Evolutionary conservation across 176 grass and related monocot genomes (phyloP).

Genomic region (Coix lacrymajobi): DNA sequence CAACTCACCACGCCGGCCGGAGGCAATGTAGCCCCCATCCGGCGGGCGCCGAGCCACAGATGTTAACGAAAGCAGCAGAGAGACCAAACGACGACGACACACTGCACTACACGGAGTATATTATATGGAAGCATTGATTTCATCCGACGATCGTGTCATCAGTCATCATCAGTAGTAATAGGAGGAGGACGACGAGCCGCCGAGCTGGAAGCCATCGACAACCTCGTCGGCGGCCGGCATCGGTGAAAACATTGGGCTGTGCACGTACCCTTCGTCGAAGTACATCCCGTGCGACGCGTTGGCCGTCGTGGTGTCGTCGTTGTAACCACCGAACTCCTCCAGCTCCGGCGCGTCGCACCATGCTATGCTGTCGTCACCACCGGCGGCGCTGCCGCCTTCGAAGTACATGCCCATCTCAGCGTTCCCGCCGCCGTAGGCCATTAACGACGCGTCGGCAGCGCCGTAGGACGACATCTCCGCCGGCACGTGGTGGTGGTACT

Average conservation of each 20-base stretch:
- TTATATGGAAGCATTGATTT: neutral
- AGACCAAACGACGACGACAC: too few relatives aligned
- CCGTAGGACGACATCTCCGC: neutral
- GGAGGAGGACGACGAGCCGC: conserved; percentile 41
- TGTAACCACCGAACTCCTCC: conserved; percentile 39
- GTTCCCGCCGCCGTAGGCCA: neutral
- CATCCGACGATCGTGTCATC: neutral
- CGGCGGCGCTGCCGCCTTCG: neutral
- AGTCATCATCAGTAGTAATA: conserved; percentile 40
- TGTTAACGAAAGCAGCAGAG: neutral
- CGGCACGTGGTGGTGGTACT: neutral
- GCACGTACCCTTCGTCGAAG: conserved; percentile 86
- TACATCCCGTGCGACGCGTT: conserved; percentile 42
- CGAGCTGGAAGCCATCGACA: conserved; percentile 78
- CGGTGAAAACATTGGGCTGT: conserved; percentile 77
- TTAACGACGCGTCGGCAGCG: neutral
- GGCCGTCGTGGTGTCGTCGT: neutral
- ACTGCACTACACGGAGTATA: too few relatives aligned
- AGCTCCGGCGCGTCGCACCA: conserved; percentile 62
- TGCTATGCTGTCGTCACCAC: neutral
- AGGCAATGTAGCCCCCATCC: neutral
- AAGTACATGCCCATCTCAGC: neutral
- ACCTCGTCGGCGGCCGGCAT: conserved; percentile 75
- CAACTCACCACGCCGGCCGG: conserved; percentile 13
- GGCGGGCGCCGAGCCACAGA: neutral